These are phyloP conservation scores for Asterochloris sp. DNA, from an alignment of 139 green algal species.

Conservation along the genomic window DNA sequence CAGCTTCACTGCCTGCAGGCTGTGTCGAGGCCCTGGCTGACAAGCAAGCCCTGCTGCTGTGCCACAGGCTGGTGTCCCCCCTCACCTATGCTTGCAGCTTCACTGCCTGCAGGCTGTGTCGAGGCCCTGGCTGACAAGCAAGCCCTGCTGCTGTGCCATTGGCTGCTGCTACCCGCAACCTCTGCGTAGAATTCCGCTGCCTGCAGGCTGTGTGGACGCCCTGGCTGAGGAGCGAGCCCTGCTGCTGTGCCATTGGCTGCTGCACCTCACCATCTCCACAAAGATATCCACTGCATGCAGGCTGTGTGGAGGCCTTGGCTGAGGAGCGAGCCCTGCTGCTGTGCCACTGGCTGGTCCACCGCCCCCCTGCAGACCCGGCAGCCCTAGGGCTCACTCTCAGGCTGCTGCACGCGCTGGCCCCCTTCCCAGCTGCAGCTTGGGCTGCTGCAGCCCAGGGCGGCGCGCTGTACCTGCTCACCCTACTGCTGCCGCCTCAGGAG, in stretches of 20 bases:
- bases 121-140: slow-evolving; percentile 52
- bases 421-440: slow-evolving; percentile 38
- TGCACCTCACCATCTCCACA: slow-evolving; percentile 33
- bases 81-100: no score
- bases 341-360: slow-evolving; percentile 60
- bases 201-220: slow-evolving; percentile 54
- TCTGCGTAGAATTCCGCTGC: no score
- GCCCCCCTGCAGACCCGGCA: slow-evolving; percentile 34
- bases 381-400: slow-evolving; percentile 46
- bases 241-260: slow-evolving; percentile 51
- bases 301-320: slow-evolving; percentile 61
- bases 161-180: slow-evolving; percentile 56
- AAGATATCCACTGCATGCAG: slow-evolving; percentile 11
- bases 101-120: slow-evolving; percentile 50
- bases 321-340: slow-evolving; percentile 44
- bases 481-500: slow-evolving; percentile 53
- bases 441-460: slow-evolving; percentile 58
- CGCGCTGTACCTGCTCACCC: slow-evolving; percentile 66
- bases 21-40: slow-evolving; percentile 64
- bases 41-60: slow-evolving; percentile 38
- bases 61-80: slow-evolving; percentile 62
- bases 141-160: slow-evolving; percentile 42
- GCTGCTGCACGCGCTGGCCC: slow-evolving; percentile 58
- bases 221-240: slow-evolving; percentile 48
- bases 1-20: slow-evolving; percentile 16